Evolutionary conservation across 169 alveolate genomes (phyloP).

Genomic region (Eimeria sp.): DNA sequence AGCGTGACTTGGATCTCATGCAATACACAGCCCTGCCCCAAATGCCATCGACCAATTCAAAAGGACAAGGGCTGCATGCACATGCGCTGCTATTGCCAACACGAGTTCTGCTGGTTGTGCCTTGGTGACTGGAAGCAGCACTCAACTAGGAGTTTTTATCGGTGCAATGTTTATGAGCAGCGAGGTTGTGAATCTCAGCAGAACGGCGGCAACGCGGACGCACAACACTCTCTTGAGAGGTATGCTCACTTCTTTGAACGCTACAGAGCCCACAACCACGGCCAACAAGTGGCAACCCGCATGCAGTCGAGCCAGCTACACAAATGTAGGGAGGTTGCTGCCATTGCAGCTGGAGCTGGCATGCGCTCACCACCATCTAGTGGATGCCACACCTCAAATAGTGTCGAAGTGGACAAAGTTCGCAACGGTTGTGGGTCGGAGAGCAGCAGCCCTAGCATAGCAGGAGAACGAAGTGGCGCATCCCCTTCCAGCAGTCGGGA

Average conservation of each 20-base stretch:
- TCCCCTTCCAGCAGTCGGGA: conserved; percentile 22
- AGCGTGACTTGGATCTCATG: conserved; percentile 91
- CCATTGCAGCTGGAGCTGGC: conserved; percentile 23
- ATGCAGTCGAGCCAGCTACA: conserved; percentile 68
- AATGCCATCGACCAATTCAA: conserved; percentile 90
- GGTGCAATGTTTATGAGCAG: conserved; percentile 76
- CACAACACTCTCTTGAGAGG: conserved; percentile 79
- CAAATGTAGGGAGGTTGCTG: conserved; percentile 66
- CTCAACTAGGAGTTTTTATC: conserved; percentile 53
- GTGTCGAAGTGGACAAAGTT: background rate
- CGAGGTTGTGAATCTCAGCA: conserved; percentile 64
- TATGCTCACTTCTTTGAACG: conserved; percentile 84
- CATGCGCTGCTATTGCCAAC: conserved; percentile 92
- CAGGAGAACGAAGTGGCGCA: conserved; percentile 37
- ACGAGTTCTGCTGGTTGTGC: conserved; percentile 95
- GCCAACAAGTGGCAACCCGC: conserved; percentile 79
- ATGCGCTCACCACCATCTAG: background rate
- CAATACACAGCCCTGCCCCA: conserved; percentile 92
- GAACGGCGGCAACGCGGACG: conserved; percentile 29
- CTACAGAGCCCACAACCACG: conserved; percentile 79
- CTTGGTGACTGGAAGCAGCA: conserved; percentile 91
- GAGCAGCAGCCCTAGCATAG: conserved; percentile 11
- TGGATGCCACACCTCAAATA: background rate
- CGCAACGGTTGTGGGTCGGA: background rate
- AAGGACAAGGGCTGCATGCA: conserved; percentile 95